Evolutionary conservation across 352 stramenopile genomes (phyloP).

Genomic region (Phytopythium montanum): DNA sequence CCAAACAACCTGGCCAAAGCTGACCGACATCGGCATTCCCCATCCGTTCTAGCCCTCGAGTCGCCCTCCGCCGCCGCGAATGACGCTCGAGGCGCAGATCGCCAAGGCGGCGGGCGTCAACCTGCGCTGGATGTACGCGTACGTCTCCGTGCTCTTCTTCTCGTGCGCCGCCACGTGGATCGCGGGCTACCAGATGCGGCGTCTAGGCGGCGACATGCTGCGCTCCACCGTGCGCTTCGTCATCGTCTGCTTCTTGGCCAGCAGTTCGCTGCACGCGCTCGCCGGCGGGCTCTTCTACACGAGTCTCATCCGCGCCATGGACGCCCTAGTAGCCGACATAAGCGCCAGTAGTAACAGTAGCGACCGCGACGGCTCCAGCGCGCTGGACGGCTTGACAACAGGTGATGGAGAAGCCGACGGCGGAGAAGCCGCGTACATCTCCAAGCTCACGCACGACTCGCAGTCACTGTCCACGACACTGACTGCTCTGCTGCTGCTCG

Average conservation of each 20-base stretch:
- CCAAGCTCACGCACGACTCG: conserved; percentile 51
- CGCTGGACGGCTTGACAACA: conserved; percentile 11
- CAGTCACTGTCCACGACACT: conserved; percentile 33
- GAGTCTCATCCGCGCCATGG: conserved; percentile 40
- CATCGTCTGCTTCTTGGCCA: conserved; percentile 57
- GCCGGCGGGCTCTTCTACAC: conserved; percentile 51
- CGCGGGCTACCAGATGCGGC: conserved; percentile 59
- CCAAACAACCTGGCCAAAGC: neutral
- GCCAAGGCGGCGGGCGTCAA: conserved; percentile 19
- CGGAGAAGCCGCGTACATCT: conserved; percentile 53
- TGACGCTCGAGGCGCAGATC: conserved; percentile 4
- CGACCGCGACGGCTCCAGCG: conserved; percentile 8
- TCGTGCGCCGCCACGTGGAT: conserved; percentile 51
- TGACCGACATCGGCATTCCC: too few species aligned
- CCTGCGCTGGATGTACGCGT: conserved; percentile 64
- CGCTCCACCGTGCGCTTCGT: conserved; percentile 74
- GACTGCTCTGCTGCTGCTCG: conserved; percentile 39
- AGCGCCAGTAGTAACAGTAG: conserved; percentile 9
- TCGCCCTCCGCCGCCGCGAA: neutral
- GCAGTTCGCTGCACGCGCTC: conserved; percentile 44
- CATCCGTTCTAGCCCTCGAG: too few species aligned
- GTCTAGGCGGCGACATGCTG: conserved; percentile 56
- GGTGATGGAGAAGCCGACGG: conserved; percentile 46
- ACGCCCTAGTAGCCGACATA: conserved; percentile 13
- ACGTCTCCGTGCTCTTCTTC: conserved; percentile 45